These are phyloP conservation scores for Triticum turgidum DNA, from an alignment of 176 grass and related monocot species.

Conservation along the genomic window DNA sequence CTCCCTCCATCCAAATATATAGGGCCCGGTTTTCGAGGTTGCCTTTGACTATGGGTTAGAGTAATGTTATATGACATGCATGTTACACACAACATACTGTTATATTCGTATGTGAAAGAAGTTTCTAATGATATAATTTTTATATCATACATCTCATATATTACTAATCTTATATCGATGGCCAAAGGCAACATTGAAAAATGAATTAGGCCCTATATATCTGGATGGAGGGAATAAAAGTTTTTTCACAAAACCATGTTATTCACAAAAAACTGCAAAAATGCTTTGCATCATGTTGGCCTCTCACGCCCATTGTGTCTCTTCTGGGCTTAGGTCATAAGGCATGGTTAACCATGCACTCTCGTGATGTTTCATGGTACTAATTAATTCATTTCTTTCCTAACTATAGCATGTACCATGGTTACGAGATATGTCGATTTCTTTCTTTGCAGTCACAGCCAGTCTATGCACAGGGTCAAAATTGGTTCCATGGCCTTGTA, in stretches of 20 bases:
- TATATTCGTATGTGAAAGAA: no score
- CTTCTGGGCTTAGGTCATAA: neutral
- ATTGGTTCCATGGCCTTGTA: neutral
- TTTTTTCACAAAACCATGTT: neutral
- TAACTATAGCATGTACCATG: neutral
- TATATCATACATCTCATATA: no score
- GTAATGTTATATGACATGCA: no score
- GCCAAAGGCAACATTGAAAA: no score
- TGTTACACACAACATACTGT: no score
- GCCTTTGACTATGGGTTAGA: no score
- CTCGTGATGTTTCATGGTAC: neutral
- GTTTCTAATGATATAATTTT: no score
- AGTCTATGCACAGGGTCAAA: neutral
- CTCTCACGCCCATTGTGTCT: neutral
- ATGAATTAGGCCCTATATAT: no score
- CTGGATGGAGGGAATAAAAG: neutral
- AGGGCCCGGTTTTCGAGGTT: no score
- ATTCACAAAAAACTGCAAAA: neutral
- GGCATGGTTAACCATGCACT: neutral
- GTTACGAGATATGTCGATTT: neutral
- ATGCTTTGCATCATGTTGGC: neutral
- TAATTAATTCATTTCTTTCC: neutral
- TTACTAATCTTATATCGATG: no score
- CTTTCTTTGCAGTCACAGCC: neutral
- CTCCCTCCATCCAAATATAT: no score